Evolutionary conservation across 202 grass and related monocot species (phyloP), one percentile per base, ranked within the genome.

Genomic region (Panicum hallii): DNA sequence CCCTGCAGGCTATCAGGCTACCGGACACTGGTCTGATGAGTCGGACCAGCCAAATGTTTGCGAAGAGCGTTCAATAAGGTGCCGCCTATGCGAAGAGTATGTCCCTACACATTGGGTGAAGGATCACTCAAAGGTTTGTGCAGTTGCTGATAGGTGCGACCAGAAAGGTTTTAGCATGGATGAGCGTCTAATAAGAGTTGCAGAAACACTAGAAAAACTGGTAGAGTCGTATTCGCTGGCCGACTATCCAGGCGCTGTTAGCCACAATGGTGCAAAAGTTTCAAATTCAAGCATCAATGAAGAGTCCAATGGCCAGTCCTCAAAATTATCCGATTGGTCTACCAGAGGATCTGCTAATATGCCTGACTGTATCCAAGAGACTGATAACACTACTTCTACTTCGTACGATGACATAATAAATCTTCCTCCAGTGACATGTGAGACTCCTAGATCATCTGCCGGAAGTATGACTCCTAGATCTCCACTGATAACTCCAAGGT

Each of bases 61-160:
- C 65, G 96, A 99, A 88, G 96, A 96, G 68, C 91, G 93, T 61
- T 96, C 93, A 64, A 99, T 99, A 85, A 95, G 94, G 96, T 99
- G 96, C 81, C 96, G 96, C 82, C 95, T 99, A 89, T 99, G 96
- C 68, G 96, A 99, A 87, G 93, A 99, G 90, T 90, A 99, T 90
- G 91, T 99, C 49, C 96, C 93, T 50, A 99, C 93, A 72, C 79
- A 89, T 70, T 92, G 89, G 50, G 91, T 99, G 70, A 93, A 95
- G 84, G 90, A 95, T 72, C 96, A 99, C 84, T 99, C 88, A 38
- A 90, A 82, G 82, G 83, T 94, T 40, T 99, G 96, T 86, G 96
- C 96, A 72, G 83, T 90, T 79, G 96, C 91, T 88, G 96, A 95
- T 79, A 95, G 75, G 83, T 99, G 96, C 11, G 96, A 99, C 81